Base-by-base conservation (phyloP, 2,329 filamentous ascomycete genomes). In the Verticillium zaregamsianum region DNA sequence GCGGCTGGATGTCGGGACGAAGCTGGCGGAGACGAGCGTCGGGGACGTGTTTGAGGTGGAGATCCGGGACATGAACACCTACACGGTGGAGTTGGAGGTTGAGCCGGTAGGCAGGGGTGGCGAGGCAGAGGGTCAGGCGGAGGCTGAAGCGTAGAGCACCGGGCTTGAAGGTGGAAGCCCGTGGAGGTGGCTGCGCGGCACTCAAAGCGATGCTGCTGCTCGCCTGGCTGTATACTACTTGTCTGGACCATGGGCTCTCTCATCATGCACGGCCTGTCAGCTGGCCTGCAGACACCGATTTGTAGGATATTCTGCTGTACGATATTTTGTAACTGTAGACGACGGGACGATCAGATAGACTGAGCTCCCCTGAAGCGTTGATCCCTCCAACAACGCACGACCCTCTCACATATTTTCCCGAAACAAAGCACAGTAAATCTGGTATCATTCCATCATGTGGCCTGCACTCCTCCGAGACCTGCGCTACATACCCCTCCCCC, bases 1-100 rank as follows among this genome's bases (percentile, higher is more conserved):
- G 0, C 73, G 72, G 2, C 66, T 86, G 20, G 71, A 74, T 37
- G 73, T 68, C 28, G 69, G 77, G 25, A 66, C 71, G 14, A 71
- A 76, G 28, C 65, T 79, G 61, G 72, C 74, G n/a, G 76, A 85
- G 12, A 69, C 86, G 25, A 72, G 72, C 32, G 65, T 77, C 8
- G 83, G 81, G 6, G 84, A 87, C 68, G 72, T 79, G n/a, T 82
- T 85, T 63, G 79, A 83, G 64, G 86, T 87, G 35, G 79, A 82
- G 70, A 73, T 89, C 45, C 66, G 64, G n/a, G 74, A 86, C 64
- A 71, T 88, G 63, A 82, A 86, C 66, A 79, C 84, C 20, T 63
- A 65, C 17, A 66, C 63, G 20, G 59, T 35, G 15, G 52, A 37
- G 37, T 40, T 66, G 17, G 45, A 58, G 39, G 60, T 60, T 25